Evolutionary conservation across 108 stramenopile genomes (phyloP).

Genomic region (Fragilaria crotonensis): DNA sequence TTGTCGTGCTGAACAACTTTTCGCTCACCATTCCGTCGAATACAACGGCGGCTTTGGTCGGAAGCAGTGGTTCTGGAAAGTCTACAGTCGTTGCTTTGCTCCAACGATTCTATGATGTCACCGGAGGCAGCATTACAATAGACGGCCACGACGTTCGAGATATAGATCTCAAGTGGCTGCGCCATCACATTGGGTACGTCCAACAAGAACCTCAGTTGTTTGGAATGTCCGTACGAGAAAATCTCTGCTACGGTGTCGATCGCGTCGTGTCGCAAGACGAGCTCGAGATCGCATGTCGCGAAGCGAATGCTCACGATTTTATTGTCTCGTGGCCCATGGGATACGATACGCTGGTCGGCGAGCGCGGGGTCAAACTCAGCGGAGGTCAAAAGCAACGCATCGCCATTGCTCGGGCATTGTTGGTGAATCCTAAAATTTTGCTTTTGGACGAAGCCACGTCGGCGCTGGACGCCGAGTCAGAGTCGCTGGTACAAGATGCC

Average conservation of each 20-base stretch:
- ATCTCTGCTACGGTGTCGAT: constrained; percentile 68
- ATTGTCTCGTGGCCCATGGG: constrained; percentile 43
- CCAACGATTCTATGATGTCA: constrained; percentile 76
- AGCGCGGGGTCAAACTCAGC: constrained; percentile 88
- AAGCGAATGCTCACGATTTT: constrained; percentile 81
- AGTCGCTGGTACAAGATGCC: constrained; percentile 76
- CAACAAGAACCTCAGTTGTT: constrained; percentile 85
- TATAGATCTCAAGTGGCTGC: constrained; percentile 55
- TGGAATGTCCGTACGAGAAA: constrained; percentile 63
- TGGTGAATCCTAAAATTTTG: constrained; percentile 53
- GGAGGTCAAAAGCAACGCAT: too few relatives aligned
- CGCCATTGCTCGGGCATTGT: constrained; percentile 80
- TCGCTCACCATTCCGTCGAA: constrained; percentile 24
- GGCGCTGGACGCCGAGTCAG: constrained; percentile 76
- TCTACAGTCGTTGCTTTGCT: constrained; percentile 67
- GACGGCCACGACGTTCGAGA: constrained; percentile 66
- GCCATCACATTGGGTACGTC: constrained; percentile 72
- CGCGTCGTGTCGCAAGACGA: constrained; percentile 39
- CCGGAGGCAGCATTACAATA: constrained; percentile 46
- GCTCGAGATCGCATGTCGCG: constrained; percentile 42
- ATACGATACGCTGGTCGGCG: constrained; percentile 75
- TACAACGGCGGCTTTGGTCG: constrained; percentile 71
- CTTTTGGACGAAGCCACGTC: constrained; percentile 81
- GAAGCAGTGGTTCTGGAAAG: constrained; percentile 74
- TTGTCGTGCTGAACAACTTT: constrained; percentile 45